Base-by-base conservation (phyloP, 2,329 filamentous ascomycete genomes). In the Neurospora crassa region DNA sequence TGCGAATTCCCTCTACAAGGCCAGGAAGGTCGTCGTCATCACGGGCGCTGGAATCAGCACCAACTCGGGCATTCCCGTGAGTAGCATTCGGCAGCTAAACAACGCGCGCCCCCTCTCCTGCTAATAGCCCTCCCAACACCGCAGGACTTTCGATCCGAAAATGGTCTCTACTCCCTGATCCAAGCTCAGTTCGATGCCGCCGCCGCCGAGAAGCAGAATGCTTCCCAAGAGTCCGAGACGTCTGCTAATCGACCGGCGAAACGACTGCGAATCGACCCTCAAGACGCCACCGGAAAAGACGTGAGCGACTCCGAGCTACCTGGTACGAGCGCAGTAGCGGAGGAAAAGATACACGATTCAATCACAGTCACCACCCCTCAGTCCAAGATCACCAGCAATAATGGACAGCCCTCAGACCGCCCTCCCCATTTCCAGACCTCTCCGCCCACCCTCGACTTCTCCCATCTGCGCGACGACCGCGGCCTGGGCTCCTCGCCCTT, bases 21-120 rank as follows among this genome's bases (percentile, higher is more conserved):
- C 90, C 12, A 87, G 86, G 73, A 92, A 91, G 78, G 85, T 92
- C n/a, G 85, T 92, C 10, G 87, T 92, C 24, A 84, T 92, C 41
- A 92, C 91, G 0, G 90, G 91, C 68, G 90, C 90, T 68, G 90
- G 90, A 69, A 92, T 92, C 77, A 91, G 89, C 78, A 92, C 91
- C 69, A 92, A 92, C 78, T 92, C 89, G 73, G 91, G 91, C 70
- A 92, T 92, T 77, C 90, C 90, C 69, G 90, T 92, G 83, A 77
- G 86, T 79, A 70, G 72, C 71, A 70, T 71, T 74, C 72, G n/a
- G 34, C 14, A 37, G 16, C 29, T 11, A 37, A 63, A 63, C 53
- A 63, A 37, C 3, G 10, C 14, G 5, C 59, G 11, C n/a, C 20
- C 1, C 34, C 5, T n/a, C 20, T 34, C 20, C 42, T 40, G 40